Percentiles rank a stretch among this genome's conserved stretches.
Evolutionary conservation across 2,329 filamentous ascomycete species (phyloP).

Genomic region (Geosmithia morbida): DNA sequence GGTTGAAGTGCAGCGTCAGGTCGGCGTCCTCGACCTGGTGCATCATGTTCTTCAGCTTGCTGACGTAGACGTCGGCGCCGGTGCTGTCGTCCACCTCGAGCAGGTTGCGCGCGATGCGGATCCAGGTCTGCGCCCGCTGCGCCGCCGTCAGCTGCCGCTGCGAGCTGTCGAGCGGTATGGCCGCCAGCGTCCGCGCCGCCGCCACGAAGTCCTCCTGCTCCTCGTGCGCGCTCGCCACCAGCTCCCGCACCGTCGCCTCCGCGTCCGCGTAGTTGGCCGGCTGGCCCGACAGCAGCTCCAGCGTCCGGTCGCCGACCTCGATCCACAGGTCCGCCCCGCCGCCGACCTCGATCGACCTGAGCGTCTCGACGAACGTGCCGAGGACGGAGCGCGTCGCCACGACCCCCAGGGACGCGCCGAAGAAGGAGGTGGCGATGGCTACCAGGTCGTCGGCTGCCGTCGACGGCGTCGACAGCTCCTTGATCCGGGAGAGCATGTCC

Average conservation of each 20-base stretch:
- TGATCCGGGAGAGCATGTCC: slow-evolving; percentile 27
- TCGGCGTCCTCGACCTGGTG: slow-evolving; percentile 58
- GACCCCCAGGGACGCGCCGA: slow-evolving; percentile 57
- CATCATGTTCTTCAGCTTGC: slow-evolving; percentile 90
- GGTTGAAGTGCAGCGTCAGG: slow-evolving; percentile 70
- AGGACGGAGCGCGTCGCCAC: slow-evolving; percentile 63
- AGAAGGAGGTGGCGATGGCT: slow-evolving; percentile 51
- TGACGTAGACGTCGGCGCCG: slow-evolving; percentile 72
- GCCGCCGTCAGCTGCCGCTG: slow-evolving; percentile 72
- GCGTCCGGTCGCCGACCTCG: slow-evolving; percentile 59
- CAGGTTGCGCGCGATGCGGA: slow-evolving; percentile 87
- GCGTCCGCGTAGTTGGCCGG: slow-evolving; percentile 68
- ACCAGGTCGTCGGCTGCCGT: slow-evolving; percentile 42
- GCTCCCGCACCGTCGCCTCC: slow-evolving; percentile 61
- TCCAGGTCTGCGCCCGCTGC: slow-evolving; percentile 75
- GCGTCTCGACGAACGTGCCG: slow-evolving; percentile 46
- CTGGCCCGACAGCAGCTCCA: slow-evolving; percentile 48
- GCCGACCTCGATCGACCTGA: slow-evolving; percentile 44
- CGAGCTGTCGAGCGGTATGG: slow-evolving; percentile 78
- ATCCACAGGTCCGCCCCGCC: slow-evolving; percentile 44
- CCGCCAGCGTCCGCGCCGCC: slow-evolving; percentile 65
- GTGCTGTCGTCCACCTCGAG: slow-evolving; percentile 88
- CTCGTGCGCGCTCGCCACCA: slow-evolving; percentile 75
- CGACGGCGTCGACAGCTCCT: slow-evolving; percentile 21
- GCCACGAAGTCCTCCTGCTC: slow-evolving; percentile 63